Conservation (phyloP, 352 stramenopile species). For the Phytophthora ramorum region DNA sequence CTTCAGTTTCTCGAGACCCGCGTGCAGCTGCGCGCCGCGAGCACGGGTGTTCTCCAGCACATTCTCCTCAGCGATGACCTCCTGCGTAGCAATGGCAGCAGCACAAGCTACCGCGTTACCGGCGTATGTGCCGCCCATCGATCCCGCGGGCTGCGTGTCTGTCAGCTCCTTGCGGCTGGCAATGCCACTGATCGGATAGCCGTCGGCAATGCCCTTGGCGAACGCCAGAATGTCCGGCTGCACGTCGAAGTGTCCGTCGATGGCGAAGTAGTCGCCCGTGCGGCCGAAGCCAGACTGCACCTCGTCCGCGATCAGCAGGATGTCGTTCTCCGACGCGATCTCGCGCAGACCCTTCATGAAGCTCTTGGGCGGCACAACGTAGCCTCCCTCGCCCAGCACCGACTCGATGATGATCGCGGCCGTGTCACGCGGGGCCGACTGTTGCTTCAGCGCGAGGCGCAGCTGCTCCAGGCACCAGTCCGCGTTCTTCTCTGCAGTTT, state of each 20-base stretch:
- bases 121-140: conserved; percentile 93
- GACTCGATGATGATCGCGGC: conserved; percentile 93
- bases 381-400: conserved; percentile 92
- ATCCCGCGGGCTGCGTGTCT: conserved; percentile 83
- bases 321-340: conserved; percentile 93
- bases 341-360: conserved; percentile 93
- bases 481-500: conserved; percentile 47
- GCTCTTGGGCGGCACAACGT: conserved; percentile 89
- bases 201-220: conserved; percentile 94
- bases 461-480: conserved; percentile 89
- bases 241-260: conserved; percentile 85
- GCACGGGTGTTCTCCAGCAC: conserved; percentile 84
- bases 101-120: conserved; percentile 93
- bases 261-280: conserved; percentile 90
- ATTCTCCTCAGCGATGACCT: conserved; percentile 91
- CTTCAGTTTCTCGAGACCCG: conserved; percentile 81
- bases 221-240: conserved; percentile 93
- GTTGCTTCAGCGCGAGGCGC: conserved; percentile 91
- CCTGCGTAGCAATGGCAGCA: conserved; percentile 88
- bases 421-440: conserved; percentile 85
- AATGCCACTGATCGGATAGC: conserved; percentile 92
- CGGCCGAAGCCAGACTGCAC: conserved; percentile 92
- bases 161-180: conserved; percentile 89
- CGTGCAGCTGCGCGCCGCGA: conserved; percentile 79
- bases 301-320: conserved; percentile 94